Conservation (phyloP, 192 early-diverging fungal species). For the Diversispora epigaea region DNA sequence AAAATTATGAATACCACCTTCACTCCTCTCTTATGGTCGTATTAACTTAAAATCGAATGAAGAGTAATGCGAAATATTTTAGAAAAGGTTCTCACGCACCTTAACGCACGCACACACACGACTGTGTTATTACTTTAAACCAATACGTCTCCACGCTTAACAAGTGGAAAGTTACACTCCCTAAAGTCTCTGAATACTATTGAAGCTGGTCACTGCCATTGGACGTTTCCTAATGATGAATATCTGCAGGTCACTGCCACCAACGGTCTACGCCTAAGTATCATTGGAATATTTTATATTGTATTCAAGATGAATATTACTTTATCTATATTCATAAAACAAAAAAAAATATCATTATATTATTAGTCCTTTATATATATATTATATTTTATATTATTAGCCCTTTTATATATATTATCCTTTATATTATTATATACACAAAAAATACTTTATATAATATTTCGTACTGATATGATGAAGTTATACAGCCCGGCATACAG, state of each 20-base stretch:
- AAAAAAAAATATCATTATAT: neutral
- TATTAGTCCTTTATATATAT: neutral
- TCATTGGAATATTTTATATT: too few species aligned
- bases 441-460: neutral
- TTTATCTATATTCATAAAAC: neutral
- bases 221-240: slow-evolving; percentile 18
- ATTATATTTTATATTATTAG: neutral
- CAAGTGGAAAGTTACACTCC: slow-evolving; percentile 14
- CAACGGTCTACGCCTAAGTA: slow-evolving; percentile 1
- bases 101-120: neutral
- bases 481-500: slow-evolving; percentile 2
- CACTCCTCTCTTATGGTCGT: neutral
- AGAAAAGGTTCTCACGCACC: neutral
- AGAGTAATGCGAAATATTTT: neutral
- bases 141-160: neutral
- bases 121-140: neutral
- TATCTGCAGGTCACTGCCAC: slow-evolving; percentile 15
- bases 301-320: too few species aligned
- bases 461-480: slow-evolving; percentile 15
- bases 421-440: neutral
- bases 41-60: too few species aligned
- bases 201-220: slow-evolving; percentile 25
- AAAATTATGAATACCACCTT: neutral
- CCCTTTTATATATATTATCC: neutral
- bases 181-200: neutral